These are phyloP conservation scores for Aspergillus brunneoviolaceus DNA, from an alignment of 2,329 filamentous ascomycete genomes.

Conservation along the genomic window DNA sequence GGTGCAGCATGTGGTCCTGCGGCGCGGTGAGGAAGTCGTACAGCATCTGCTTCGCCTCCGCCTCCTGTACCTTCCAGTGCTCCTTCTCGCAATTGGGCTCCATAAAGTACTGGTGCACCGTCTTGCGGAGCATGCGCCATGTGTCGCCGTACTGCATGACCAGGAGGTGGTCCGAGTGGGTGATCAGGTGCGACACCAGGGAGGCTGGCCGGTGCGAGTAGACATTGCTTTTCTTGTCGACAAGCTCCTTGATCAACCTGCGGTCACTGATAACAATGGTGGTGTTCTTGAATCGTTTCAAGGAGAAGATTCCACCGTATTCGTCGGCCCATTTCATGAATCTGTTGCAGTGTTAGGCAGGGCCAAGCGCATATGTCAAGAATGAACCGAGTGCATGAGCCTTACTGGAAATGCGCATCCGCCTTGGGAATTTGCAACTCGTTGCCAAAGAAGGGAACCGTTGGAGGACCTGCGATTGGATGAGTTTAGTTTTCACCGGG, in stretches of 20 bases:
- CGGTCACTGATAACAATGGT: constrained; percentile 45
- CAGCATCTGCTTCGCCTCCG: constrained; percentile 51
- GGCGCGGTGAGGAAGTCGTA: constrained; percentile 39
- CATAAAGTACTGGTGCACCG: constrained; percentile 48
- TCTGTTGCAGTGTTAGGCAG: constrained; percentile 21
- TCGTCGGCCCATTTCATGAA: constrained; percentile 47
- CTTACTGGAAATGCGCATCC: neutral
- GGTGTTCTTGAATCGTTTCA: constrained; percentile 46
- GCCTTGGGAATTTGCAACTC: neutral
- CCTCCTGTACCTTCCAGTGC: constrained; percentile 46
- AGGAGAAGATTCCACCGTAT: constrained; percentile 46
- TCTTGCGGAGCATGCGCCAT: constrained; percentile 49
- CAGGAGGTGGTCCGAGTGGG: constrained; percentile 48
- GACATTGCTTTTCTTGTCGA: constrained; percentile 49
- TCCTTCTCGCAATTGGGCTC: constrained; percentile 47
- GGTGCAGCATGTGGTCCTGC: constrained; percentile 47
- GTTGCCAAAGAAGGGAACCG: neutral
- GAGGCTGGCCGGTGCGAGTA: constrained; percentile 46
- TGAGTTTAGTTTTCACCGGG: too few relatives aligned
- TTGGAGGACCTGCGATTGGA: neutral
- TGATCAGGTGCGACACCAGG: constrained; percentile 47
- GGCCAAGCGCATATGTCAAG: too few relatives aligned
- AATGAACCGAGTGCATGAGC: neutral
- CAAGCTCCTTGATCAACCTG: constrained; percentile 41
- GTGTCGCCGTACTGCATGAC: constrained; percentile 48